These are phyloP conservation scores for Haematococcus lacustris DNA, from an alignment of 139 green algal genomes.

Conservation along the genomic window DNA sequence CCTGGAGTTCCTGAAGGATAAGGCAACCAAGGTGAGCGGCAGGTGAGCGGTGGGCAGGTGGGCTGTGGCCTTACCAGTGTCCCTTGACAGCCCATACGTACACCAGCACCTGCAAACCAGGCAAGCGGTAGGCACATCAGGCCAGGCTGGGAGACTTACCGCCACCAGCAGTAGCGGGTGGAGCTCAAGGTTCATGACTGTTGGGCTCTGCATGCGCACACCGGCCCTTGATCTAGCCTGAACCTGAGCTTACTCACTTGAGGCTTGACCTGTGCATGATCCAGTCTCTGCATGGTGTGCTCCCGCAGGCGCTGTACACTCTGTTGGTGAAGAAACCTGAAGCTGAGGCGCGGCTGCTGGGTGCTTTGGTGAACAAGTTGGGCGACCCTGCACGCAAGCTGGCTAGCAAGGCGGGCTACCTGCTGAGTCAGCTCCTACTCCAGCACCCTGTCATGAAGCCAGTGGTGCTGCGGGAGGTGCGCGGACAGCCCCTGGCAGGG, in stretches of 20 bases:
- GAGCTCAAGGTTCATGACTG: too few relatives aligned
- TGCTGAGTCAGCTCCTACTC: slow-evolving; percentile 71
- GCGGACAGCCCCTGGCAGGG: too few relatives aligned
- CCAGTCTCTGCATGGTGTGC: too few relatives aligned
- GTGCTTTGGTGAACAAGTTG: slow-evolving; percentile 88
- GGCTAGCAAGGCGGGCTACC: slow-evolving; percentile 77
- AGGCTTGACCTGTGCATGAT: too few relatives aligned
- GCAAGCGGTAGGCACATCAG: too few relatives aligned
- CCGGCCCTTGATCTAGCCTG: too few relatives aligned
- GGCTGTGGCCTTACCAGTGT: too few relatives aligned
- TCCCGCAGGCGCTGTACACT: slow-evolving; percentile 31
- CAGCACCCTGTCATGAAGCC: slow-evolving; percentile 83
- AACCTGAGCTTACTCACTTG: too few relatives aligned
- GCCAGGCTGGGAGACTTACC: too few relatives aligned
- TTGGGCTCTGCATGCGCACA: too few relatives aligned
- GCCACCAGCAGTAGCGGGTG: too few relatives aligned
- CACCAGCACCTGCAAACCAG: neutral
- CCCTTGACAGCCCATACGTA: too few relatives aligned
- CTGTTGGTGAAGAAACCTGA: slow-evolving; percentile 66
- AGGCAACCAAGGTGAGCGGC: slow-evolving; percentile 47
- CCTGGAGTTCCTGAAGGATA: slow-evolving; percentile 79
- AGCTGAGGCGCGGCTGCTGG: slow-evolving; percentile 63
- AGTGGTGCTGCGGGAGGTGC: slow-evolving; percentile 77
- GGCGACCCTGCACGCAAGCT: slow-evolving; percentile 82
- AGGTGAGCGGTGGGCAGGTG: neutral